phyloP scores from a whole-genome alignment of 1,139 yeast genomes.

The Suhomyces terraborum region DNA sequence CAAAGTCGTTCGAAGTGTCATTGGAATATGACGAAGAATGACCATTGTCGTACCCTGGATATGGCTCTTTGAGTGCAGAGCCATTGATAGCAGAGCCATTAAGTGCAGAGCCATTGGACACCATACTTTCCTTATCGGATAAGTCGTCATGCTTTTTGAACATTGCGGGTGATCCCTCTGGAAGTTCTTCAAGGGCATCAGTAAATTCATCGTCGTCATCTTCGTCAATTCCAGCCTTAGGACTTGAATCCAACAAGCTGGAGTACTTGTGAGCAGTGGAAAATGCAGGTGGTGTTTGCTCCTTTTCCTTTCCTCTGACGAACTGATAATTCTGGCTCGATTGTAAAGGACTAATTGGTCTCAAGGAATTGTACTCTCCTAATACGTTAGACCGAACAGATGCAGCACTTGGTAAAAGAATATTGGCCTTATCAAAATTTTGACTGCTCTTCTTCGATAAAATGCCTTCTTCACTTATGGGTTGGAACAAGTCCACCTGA shows the following conservation, averaged over 20 bases:
- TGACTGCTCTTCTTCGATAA: slow-evolving; percentile 9
- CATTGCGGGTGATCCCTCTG: neutral
- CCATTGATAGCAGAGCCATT: neutral
- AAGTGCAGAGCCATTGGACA: neutral
- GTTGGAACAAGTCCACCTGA: slow-evolving; percentile 11
- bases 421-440: slow-evolving; percentile 7
- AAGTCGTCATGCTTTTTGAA: neutral
- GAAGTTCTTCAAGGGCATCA: slow-evolving; percentile 12
- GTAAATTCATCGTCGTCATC: slow-evolving; percentile 12
- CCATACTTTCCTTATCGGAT: neutral
- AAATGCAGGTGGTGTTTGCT: too few species aligned
- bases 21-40: slow-evolving; percentile 5
- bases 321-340: slow-evolving; percentile 11
- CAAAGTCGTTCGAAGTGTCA: slow-evolving; percentile 9
- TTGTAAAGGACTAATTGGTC: slow-evolving; percentile 12
- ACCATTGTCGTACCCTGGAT: slow-evolving; percentile 7
- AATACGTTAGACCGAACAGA: slow-evolving; percentile 6
- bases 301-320: slow-evolving; percentile 11
- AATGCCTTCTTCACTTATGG: neutral
- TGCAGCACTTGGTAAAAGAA: slow-evolving; percentile 6
- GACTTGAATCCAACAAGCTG: slow-evolving; percentile 1
- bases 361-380: slow-evolving; percentile 2
- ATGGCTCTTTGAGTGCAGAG: slow-evolving; percentile 3
- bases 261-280: too few species aligned
- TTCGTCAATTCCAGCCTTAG: slow-evolving; percentile 1